Percentiles rank a stretch among this genome's conserved stretches.
These are phyloP conservation scores for Ganoderma leucocontextum DNA, from an alignment of 1,284 basidiomycete genomes.

Conservation along the genomic window DNA sequence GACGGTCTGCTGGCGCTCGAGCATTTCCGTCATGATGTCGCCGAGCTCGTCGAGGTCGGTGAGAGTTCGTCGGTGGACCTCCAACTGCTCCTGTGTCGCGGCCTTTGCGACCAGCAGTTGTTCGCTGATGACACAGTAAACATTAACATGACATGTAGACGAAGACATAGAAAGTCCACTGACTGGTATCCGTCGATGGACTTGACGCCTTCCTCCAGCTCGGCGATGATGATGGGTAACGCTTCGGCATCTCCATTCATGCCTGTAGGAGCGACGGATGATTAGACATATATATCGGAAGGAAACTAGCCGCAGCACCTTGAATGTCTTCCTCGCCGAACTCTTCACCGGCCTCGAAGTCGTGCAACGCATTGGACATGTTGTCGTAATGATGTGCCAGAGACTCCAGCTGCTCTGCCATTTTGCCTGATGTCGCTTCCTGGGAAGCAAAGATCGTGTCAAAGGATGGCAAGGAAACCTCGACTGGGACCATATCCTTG, in stretches of 20 bases:
- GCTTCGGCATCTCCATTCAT: slow-evolving; percentile 83
- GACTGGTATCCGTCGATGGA: slow-evolving; percentile 66
- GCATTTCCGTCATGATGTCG: slow-evolving; percentile 80
- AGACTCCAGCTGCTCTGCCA: slow-evolving; percentile 78
- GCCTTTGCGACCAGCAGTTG: slow-evolving; percentile 56
- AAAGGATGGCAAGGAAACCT: slow-evolving; percentile 50
- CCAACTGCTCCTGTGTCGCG: slow-evolving; percentile 53
- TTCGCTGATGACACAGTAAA: slow-evolving; percentile 48
- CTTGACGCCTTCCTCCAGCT: slow-evolving; percentile 66
- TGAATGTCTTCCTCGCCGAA: slow-evolving; percentile 74
- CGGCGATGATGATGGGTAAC: slow-evolving; percentile 73
- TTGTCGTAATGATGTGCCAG: slow-evolving; percentile 77
- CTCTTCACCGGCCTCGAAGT: slow-evolving; percentile 69
- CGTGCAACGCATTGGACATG: slow-evolving; percentile 71
- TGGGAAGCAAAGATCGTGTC: slow-evolving; percentile 61
- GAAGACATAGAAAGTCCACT: slow-evolving; percentile 37
- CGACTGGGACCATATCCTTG: slow-evolving; percentile 56
- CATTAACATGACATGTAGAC: background rate
- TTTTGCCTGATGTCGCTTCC: slow-evolving; percentile 61
- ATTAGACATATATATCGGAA: background rate
- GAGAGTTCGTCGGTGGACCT: slow-evolving; percentile 57
- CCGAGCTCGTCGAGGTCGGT: slow-evolving; percentile 77
- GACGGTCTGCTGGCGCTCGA: slow-evolving; percentile 68
- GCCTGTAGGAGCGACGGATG: slow-evolving; percentile 48
- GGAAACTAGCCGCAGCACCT: slow-evolving; percentile 48